A percentile compares a stretch with the other conserved stretches of the same genome.
Conservation (phyloP, 1,284 basidiomycete species). For the Phellinidium pouzarii region DNA sequence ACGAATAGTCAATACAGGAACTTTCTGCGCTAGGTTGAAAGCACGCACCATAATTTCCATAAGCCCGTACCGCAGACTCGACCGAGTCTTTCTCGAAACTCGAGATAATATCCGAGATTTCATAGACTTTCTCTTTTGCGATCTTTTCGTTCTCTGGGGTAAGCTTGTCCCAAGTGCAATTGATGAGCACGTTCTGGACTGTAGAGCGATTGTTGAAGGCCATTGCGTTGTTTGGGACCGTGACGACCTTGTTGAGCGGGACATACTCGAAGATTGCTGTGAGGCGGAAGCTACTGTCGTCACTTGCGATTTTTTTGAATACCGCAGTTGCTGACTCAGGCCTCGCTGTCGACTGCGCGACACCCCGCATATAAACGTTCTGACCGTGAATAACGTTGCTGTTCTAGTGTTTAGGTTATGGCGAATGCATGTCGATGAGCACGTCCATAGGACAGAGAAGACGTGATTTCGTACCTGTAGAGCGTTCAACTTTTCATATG, state of each 20-base stretch:
- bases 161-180: constrained; percentile 33
- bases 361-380: constrained; percentile 22
- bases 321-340: constrained; percentile 3
- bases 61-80: constrained; percentile 18
- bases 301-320: constrained; percentile 4
- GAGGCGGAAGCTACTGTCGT: not conserved
- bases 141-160: constrained; percentile 26
- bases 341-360: constrained; percentile 3
- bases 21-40: not conserved
- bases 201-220: constrained; percentile 32
- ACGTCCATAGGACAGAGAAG: not conserved
- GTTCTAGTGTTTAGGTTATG: constrained; percentile 5
- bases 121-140: constrained; percentile 24
- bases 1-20: not conserved
- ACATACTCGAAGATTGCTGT: constrained; percentile 34
- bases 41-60: constrained; percentile 27
- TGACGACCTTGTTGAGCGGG: constrained; percentile 32
- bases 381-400: not conserved
- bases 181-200: constrained; percentile 27
- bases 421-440: not conserved
- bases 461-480: constrained; percentile 9
- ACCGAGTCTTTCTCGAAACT: constrained; percentile 8
- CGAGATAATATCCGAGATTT: constrained; percentile 21
- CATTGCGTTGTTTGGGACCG: constrained; percentile 32
- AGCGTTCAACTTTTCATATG: constrained; percentile 15